Base-by-base conservation (phyloP, 768 basidiomycete genomes). In the Podaxis carcinomalis region DNA sequence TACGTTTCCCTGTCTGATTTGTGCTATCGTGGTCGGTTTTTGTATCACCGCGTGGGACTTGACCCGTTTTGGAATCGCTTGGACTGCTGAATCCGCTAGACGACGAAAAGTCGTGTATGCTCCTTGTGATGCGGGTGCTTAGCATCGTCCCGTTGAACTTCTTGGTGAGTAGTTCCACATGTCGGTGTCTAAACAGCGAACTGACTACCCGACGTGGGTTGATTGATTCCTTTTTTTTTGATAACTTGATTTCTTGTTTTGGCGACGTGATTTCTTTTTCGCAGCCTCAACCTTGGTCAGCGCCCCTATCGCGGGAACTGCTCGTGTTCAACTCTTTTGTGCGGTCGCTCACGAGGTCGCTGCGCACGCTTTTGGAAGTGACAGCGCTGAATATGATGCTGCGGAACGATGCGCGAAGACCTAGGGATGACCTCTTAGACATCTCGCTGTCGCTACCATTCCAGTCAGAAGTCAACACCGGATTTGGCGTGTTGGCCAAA, bases 241-340 rank as follows among this genome's bases (percentile, higher is more conserved):
- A 32, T 9, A 23, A 36, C 47, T 65, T 63, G 61, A 57, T 63
- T 64, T 60, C 55, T 53, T 32, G n/a, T 54, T 51, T 54, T 54
- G 27, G 53, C 53, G 37, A 51, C 25, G 47, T 23, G 46, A 37
- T 59, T 63, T 57, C 42, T 56, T 65, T 47, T 69, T 37, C 62
- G 52, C 67, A 97, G 94, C 63, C 92, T 37, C 90, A 89, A 72
- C 85, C 91, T 65, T 99, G 97, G 97, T 90, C 89, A 42, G 97
- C 96, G 27, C 97, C 97, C 44, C 78, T 99, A 52, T 98, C 96
- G 66, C 90, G 97, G 63, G 96, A 98, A 73, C 78, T 99, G 62
- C 81, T 99, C 53, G 95, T 97, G 63, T 99, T 98, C 84, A 99
- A 99, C 80, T 94, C 95, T 51, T 98, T 98, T 72, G 88, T 97